Evolutionary conservation across 2,329 filamentous ascomycete genomes (phyloP).

Genomic region (Biscogniauxia mediterranea): DNA sequence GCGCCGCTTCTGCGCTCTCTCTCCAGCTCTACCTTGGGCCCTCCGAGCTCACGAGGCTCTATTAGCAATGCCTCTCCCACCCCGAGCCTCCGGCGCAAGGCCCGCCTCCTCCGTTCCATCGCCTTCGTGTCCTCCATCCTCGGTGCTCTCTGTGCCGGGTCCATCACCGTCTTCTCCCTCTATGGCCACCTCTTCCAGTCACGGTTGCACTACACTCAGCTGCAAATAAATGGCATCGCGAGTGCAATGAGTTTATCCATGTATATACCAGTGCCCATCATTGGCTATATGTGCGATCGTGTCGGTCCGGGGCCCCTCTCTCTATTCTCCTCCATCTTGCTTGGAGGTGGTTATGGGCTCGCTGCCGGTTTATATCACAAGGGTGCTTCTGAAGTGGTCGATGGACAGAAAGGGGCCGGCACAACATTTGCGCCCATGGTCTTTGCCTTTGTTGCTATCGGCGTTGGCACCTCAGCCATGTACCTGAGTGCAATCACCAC

Average conservation of each 20-base stretch:
- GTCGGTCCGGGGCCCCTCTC: conserved; percentile 77
- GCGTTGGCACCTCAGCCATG: conserved; percentile 81
- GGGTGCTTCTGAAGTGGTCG: conserved; percentile 35
- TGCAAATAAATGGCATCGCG: conserved; percentile 85
- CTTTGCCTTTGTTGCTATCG: conserved; percentile 77
- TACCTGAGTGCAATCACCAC: conserved; percentile 91
- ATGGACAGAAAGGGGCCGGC: conserved; percentile 40
- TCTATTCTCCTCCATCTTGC: conserved; percentile 68
- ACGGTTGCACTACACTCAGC: conserved; percentile 81
- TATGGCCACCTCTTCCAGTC: conserved; percentile 90
- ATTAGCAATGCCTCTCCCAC: conserved; percentile 26
- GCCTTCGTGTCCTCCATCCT: conserved; percentile 56
- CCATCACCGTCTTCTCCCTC: conserved; percentile 88
- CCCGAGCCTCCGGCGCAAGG: conserved; percentile 22
- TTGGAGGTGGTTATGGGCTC: conserved; percentile 77
- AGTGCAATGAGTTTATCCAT: conserved; percentile 84
- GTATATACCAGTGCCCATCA: conserved; percentile 87
- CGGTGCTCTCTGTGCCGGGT: conserved; percentile 75
- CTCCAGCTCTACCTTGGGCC: conserved; percentile 30
- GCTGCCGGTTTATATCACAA: conserved; percentile 74
- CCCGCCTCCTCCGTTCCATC: conserved; percentile 37
- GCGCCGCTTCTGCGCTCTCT: conserved; percentile 28
- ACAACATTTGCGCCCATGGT: conserved; percentile 84
- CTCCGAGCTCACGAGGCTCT: conserved; percentile 28
- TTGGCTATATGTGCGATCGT: conserved; percentile 90